Base-by-base conservation (phyloP, 148 eudicot species). In the Oxyria digyna region DNA sequence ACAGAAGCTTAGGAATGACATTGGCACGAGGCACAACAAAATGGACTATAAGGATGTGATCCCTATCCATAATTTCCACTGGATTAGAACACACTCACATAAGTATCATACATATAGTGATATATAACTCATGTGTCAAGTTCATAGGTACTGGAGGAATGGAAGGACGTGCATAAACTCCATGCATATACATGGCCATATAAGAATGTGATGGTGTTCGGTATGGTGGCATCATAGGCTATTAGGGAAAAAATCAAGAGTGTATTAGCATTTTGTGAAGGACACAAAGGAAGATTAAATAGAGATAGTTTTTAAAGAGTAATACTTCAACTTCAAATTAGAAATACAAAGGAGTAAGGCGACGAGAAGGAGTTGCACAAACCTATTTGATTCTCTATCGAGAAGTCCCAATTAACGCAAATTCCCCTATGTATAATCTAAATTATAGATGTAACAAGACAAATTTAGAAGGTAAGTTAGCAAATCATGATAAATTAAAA, bases 141-240 rank as follows among this genome's bases (percentile, higher is more conserved):
- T 54, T 21, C 69, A 38, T 66, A 24, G 18, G 14, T 84, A 95
- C 99, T 83, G 96, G 96, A 79, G 97, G 91, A 64, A 95, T 85
- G 45, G 97, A 84, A 62, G 99, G 99, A 80, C 91, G 99, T 26
- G 93, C 94, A 66, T 95, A 95, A 38, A 95, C 91, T 74, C 99
- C 99, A 79, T 81, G 97, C 72, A 97, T 96, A 87, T 95, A 95
- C 99, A 95, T 94, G 65, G 97, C 96, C 76, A 95, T 77, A 72
- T 95, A 95, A 29, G 99, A 97, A 79, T 88, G 99, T n/a, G 97
- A 95, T 33, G 99, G 98, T 42, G 99, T 88, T 49, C 99, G 97
- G 85, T 91, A 95, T 7, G 99, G 97, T 49, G 97, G 97, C 86
- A 95, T 91, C 31, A 91, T 79, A 78, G 80, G 99, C 99, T 95